A percentile compares a stretch with the other conserved stretches of the same genome.
These are phyloP conservation scores for Plasmodium falciparum DNA, from an alignment of 169 alveolate genomes.

Conservation along the genomic window DNA sequence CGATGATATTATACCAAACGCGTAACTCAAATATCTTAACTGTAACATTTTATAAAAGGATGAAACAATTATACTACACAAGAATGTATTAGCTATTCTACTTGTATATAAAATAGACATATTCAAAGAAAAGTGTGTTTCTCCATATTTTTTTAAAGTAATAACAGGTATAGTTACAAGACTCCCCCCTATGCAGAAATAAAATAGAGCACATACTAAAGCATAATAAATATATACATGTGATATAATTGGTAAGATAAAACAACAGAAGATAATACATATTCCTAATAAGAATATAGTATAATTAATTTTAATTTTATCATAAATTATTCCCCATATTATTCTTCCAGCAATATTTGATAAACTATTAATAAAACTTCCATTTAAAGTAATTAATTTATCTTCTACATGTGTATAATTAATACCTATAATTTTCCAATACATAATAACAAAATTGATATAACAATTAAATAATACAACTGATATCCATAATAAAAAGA, in stretches of 20 bases:
- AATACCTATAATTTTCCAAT: conserved; percentile 67
- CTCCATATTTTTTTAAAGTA: conserved; percentile 65
- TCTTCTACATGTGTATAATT: conserved; percentile 53
- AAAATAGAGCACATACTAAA: conserved; percentile 26
- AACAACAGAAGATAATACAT: conserved; percentile 26
- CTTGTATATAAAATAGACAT: conserved; percentile 61
- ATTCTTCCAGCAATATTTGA: conserved; percentile 48
- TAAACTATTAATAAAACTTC: conserved; percentile 47
- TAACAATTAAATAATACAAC: conserved; percentile 40
- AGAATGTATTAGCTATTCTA: conserved; percentile 56
- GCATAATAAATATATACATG: conserved; percentile 36
- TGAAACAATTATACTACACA: conserved; percentile 34
- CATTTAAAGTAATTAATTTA: conserved; percentile 34
- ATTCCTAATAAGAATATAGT: conserved; percentile 38
- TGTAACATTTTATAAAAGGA: conserved; percentile 14
- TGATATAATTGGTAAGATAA: conserved; percentile 29
- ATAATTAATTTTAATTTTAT: neutral
- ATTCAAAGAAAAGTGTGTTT: conserved; percentile 26
- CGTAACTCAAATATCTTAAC: conserved; percentile 29
- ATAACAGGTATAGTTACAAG: conserved; percentile 58
- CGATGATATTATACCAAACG: conserved; percentile 30
- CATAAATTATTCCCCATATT: conserved; percentile 56
- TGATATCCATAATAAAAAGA: conserved; percentile 50
- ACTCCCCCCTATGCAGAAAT: conserved; percentile 62
- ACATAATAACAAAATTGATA: conserved; percentile 57